Conservation (phyloP, 2,329 filamentous ascomycete species). For the Scytalidium sp. region DNA sequence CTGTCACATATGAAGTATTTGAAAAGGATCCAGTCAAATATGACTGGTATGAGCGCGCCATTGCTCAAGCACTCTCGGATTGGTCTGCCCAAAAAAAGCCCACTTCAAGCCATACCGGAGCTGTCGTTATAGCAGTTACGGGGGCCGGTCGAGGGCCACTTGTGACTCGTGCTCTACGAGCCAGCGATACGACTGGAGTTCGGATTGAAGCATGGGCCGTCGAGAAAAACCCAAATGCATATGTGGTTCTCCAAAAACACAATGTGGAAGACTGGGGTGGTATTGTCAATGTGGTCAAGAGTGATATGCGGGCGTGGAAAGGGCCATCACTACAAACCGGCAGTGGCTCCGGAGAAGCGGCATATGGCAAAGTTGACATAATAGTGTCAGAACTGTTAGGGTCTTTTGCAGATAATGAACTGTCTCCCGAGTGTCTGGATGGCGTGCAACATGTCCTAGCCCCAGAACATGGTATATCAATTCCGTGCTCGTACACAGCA, state of each 20-base stretch:
- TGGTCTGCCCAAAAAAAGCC: slow-evolving; percentile 72
- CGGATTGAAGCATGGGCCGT: slow-evolving; percentile 85
- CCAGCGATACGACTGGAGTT: slow-evolving; percentile 73
- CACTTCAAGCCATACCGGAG: slow-evolving; percentile 66
- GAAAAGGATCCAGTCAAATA: slow-evolving; percentile 99
- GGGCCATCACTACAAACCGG: slow-evolving; percentile 58
- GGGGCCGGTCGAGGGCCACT: slow-evolving; percentile 91
- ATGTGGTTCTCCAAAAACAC: slow-evolving; percentile 84
- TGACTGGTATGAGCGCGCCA: slow-evolving; percentile 86
- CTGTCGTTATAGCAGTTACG: slow-evolving; percentile 84
- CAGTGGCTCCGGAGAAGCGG: slow-evolving; percentile 29
- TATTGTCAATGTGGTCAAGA: slow-evolving; percentile 84
- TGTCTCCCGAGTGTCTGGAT: slow-evolving; percentile 94
- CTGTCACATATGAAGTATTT: slow-evolving; percentile 96
- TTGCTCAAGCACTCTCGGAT: slow-evolving; percentile 75
- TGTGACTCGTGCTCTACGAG: slow-evolving; percentile 80
- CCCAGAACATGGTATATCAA: slow-evolving; percentile 80
- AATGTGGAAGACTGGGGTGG: slow-evolving; percentile 80
- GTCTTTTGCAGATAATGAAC: slow-evolving; percentile 95
- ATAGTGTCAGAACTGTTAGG: slow-evolving; percentile 91
- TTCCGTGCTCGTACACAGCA: slow-evolving; percentile 89
- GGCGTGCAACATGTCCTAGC: slow-evolving; percentile 89
- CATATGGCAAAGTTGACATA: slow-evolving; percentile 76
- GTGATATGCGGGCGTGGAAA: slow-evolving; percentile 96
- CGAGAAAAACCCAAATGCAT: slow-evolving; percentile 98